These are phyloP conservation scores for Bryoerythrophyllum caledonicum DNA, from an alignment of 225 moss, liverwort and hornwort genomes.

Conservation along the genomic window DNA sequence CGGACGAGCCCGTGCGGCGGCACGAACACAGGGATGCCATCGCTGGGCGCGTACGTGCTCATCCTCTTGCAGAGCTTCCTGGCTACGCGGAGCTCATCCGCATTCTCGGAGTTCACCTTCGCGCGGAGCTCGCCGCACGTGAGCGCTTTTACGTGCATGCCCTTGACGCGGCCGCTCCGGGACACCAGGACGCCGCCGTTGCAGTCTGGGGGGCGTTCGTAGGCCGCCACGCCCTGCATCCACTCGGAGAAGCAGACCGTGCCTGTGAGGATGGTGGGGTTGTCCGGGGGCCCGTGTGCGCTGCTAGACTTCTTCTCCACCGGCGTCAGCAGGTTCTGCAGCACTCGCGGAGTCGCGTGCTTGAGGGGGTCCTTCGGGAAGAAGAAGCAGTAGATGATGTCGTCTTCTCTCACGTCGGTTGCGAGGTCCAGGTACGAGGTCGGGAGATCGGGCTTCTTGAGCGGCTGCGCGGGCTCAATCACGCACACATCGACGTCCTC, in stretches of 20 bases:
- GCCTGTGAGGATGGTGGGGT: constrained; percentile 35
- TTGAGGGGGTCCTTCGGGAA: constrained; percentile 48
- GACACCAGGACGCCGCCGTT: constrained; percentile 53
- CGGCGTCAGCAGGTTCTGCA: constrained; percentile 19
- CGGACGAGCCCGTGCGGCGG: constrained; percentile 55
- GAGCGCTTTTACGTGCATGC: constrained; percentile 54
- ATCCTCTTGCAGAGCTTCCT: constrained; percentile 39
- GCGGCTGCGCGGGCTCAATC: constrained; percentile 35
- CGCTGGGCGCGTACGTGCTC: constrained; percentile 42
- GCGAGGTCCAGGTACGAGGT: constrained; percentile 54
- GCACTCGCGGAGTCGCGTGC: constrained; percentile 35
- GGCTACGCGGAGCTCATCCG: constrained; percentile 48
- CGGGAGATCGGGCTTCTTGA: constrained; percentile 35
- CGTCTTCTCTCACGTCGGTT: constrained; percentile 57
- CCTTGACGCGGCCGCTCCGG: constrained; percentile 54
- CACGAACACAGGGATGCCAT: constrained; percentile 48
- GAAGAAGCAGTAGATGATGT: constrained; percentile 49
- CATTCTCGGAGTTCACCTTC: constrained; percentile 35
- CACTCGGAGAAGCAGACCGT: constrained; percentile 55
- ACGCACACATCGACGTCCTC: constrained; percentile 54
- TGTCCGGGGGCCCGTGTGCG: constrained; percentile 10
- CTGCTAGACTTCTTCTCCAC: constrained; percentile 9
- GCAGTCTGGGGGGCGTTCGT: constrained; percentile 50
- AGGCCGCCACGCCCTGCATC: constrained; percentile 61
- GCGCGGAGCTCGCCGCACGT: constrained; percentile 46